Base-by-base conservation (phyloP, 1,284 basidiomycete species). In the Athelia psychrophila region DNA sequence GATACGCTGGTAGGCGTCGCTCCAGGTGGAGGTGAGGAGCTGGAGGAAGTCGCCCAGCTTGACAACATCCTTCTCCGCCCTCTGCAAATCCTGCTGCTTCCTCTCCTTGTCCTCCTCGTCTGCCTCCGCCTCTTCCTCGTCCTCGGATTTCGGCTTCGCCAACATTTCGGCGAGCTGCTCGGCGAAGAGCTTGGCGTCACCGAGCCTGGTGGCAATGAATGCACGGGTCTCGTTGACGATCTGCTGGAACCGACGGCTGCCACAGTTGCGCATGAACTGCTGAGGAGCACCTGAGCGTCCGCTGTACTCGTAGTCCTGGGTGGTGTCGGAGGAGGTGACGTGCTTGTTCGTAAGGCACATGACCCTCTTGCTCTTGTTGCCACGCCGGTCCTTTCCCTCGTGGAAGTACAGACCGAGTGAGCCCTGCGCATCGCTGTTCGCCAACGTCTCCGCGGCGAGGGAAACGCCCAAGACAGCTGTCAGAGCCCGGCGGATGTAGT, bases 401-500 rank as follows among this genome's bases (percentile, higher is more conserved):
- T 42, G 38, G 38, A 42, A 42, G 38, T 19, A 42, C 18, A 42
- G 18, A 45, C 53, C 53, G 23, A 55, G 35, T 30, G 46, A 53
- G 36, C 55, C 55, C 46, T 55, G 51, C 36, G 45, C 45, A 45
- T 58, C 58, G 18, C 44, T 51, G 24, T 19, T 47, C 52, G 15
- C 50, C 55, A 48, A 40, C 33, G 48, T 52, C 55, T 52, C 44
- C 40, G 55, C 36, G 40, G 57, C 58, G 35, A 59, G 52, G 45
- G 57, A 57, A 3, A 58, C 40, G 36, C 55, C 53, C 50, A 56
- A 40, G 40, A 54, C 55, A 44, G 58, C 55, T 9, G 57, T 59
- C 22, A 59, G 20, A 22, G 50, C 44, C 19, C 55, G 57, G 47
- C 58, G 57, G 53, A 57, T 49, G 32, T 53, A 53, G 46, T 49